Evolutionary conservation across 768 basidiomycete species (phyloP).

Genomic region (Lentinula lateritia): DNA sequence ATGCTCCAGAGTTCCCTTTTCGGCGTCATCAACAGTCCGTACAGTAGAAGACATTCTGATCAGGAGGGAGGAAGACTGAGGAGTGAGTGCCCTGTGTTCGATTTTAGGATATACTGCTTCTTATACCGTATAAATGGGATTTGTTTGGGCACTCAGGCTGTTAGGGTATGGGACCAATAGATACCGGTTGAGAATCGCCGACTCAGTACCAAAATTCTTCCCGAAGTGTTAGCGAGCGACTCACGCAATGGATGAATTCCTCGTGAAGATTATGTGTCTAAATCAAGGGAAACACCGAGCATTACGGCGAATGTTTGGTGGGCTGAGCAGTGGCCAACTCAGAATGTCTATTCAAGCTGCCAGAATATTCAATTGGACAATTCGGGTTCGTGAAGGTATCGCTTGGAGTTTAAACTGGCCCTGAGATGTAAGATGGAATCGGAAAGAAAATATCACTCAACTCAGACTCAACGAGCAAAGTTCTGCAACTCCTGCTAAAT

Average conservation of each 20-base stretch:
- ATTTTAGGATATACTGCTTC: not conserved
- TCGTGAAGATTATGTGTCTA: too few species aligned
- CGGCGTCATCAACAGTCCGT: not conserved
- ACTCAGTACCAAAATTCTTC: not conserved
- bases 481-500: not conserved
- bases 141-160: not conserved
- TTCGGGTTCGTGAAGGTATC: not conserved
- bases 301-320: too few species aligned
- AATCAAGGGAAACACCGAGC: too few species aligned
- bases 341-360: not conserved
- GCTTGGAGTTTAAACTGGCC: not conserved
- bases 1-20: constrained; percentile 3
- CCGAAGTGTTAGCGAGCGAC: not conserved
- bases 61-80: not conserved
- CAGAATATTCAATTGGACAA: not conserved
- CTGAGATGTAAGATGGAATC: not conserved
- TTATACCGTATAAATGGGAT: not conserved
- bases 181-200: not conserved
- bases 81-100: not conserved
- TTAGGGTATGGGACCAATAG: not conserved
- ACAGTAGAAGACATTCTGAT: not conserved
- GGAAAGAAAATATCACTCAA: not conserved
- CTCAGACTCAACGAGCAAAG: not conserved
- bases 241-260: not conserved
- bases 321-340: not conserved